These are phyloP conservation scores for Microcyclospora pomicola DNA, from an alignment of 2,329 filamentous ascomycete genomes.

Conservation along the genomic window DNA sequence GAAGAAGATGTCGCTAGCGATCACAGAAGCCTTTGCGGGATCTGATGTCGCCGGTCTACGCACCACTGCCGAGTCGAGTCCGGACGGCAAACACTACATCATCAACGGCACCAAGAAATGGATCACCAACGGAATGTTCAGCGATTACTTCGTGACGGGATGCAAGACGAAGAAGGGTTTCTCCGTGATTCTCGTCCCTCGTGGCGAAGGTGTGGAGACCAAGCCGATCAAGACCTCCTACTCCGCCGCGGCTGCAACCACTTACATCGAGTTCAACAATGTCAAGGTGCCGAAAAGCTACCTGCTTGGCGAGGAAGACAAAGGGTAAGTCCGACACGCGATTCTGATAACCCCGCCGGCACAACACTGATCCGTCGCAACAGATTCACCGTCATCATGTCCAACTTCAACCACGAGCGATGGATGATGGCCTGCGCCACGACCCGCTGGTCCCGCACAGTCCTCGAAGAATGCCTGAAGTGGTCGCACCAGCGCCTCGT, in stretches of 20 bases:
- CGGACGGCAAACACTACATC: constrained; percentile 59
- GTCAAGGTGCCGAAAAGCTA: constrained; percentile 72
- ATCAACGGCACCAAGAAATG: constrained; percentile 69
- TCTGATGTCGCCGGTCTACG: constrained; percentile 67
- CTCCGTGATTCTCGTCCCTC: constrained; percentile 60
- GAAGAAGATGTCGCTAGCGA: constrained; percentile 81
- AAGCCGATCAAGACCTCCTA: constrained; percentile 70
- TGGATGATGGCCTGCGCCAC: constrained; percentile 37
- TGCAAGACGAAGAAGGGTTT: constrained; percentile 69
- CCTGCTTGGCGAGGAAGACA: constrained; percentile 68
- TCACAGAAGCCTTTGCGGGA: constrained; percentile 79
- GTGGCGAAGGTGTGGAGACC: constrained; percentile 61
- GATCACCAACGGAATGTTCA: constrained; percentile 71
- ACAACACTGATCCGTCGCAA: no score
- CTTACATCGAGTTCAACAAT: constrained; percentile 71
- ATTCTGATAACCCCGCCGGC: no score
- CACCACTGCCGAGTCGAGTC: constrained; percentile 63
- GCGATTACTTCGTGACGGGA: constrained; percentile 71
- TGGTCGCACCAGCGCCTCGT: constrained; percentile 80
- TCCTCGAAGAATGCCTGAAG: constrained; percentile 74
- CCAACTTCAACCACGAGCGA: constrained; percentile 66
- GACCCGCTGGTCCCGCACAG: constrained; percentile 49
- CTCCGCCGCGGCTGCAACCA: constrained; percentile 63
- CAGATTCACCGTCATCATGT: constrained; percentile 61
- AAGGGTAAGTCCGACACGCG: constrained; percentile 35